Conservation (phyloP, 1,284 basidiomycete genomes). For the Ganoderma leucocontextum region DNA sequence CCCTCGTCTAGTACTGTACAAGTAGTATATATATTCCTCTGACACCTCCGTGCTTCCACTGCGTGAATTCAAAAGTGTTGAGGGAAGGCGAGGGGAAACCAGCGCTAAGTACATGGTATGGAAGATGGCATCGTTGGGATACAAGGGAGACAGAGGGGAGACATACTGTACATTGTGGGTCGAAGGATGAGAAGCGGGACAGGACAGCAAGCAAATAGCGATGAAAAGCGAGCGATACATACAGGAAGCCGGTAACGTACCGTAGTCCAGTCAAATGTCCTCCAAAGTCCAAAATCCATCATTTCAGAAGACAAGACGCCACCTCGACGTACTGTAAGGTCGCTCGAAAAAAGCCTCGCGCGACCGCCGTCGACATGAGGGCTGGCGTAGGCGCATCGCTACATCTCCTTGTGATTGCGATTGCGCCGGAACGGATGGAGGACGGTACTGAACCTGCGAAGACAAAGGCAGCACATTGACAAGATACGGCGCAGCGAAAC, state of each 20-base stretch:
- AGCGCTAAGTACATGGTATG: not conserved
- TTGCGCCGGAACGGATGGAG: conserved; percentile 25
- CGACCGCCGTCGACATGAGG: not conserved
- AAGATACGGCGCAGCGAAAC: conserved; percentile 3
- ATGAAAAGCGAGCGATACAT: not conserved
- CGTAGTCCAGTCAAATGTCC: not conserved
- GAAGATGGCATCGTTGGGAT: not conserved
- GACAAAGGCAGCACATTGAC: not conserved
- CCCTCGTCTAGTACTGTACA: conserved; percentile 29
- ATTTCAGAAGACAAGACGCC: not conserved
- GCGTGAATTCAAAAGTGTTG: not conserved
- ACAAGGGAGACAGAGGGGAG: not conserved
- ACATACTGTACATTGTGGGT: not conserved
- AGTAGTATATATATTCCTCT: conserved; percentile 30
- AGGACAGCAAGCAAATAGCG: not conserved
- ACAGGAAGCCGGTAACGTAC: not conserved
- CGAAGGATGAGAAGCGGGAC: not conserved
- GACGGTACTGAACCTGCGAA: conserved; percentile 22
- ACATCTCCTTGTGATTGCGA: conserved; percentile 14
- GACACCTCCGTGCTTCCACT: not conserved
- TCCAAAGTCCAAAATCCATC: not conserved
- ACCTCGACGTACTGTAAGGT: not conserved
- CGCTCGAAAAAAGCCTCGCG: not conserved
- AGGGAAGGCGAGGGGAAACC: not conserved
- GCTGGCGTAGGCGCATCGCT: not conserved